Evolutionary conservation across 2,329 filamentous ascomycete genomes (phyloP), one percentile per base, ranked within the genome.

Genomic region (Fusarium siculi): DNA sequence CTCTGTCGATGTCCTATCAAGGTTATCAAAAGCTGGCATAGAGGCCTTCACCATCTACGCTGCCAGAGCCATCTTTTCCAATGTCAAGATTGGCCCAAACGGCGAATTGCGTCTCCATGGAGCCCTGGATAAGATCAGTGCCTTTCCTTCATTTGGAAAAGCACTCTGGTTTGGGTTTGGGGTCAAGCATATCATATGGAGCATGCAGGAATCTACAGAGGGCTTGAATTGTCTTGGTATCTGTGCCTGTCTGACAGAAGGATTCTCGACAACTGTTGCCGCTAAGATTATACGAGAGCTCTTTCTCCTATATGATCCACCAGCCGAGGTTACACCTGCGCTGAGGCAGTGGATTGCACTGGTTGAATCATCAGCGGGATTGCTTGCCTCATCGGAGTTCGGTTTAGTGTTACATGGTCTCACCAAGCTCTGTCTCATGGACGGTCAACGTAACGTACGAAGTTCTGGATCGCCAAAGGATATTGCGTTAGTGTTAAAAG

Each of bases 161-260:
- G 37, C 0, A 0, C 8, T 55, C 0, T 42, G 52, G 37, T 19
- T 55, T 1, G 52, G 52, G 0, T 43, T 43, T 2, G 37, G 37
- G 1, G 37, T 55, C 0, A 55, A 11, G 21, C 16, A 55, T 32
- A 55, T 55, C 19, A 19, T 43, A 11, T 55, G 53, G 53, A 55
- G 25, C 0, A 12, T 43, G 16, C 28, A 23, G 0, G 37, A 43
- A 1, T 43, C 37, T 8, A 1, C 21, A 11, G 37, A 43, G 5
- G 53, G 21, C 7, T 8, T 43, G 1, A 43, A 42, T 1, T 55
- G 37, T 1, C 21, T 55, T 6, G 37, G 25, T 5, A 42, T 55
- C 0, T 55, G 52, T 10, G 36, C 37, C 15, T 42, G 25, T 1
- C 0, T 55, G 6, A 16, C 16, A 25, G 37, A 55, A 0, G 16